phyloP scores from a whole-genome alignment of 192 early-diverging fungal species.

The Mortierella claussenii region DNA sequence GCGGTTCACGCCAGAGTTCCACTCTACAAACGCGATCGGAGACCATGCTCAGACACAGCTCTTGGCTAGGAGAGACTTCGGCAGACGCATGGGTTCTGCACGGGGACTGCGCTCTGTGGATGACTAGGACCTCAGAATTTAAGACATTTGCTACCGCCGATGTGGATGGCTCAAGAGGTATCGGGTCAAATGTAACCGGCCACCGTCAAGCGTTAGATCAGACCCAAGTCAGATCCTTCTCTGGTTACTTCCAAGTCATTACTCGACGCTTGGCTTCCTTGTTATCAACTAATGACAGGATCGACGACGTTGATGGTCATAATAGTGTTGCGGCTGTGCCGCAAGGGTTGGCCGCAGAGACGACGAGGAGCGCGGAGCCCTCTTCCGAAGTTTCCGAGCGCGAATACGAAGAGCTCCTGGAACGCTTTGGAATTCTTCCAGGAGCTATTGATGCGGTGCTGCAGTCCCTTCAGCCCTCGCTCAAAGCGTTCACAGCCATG shows the following conservation, averaged over 20 bases:
- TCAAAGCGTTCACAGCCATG: conserved; percentile 2
- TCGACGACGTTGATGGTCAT: not conserved
- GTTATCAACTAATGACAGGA: not conserved
- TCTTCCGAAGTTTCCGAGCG: not conserved
- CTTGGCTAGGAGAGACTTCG: conserved; percentile 43
- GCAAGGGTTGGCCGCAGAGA: not conserved
- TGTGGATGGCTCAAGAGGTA: no score
- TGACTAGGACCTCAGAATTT: no score
- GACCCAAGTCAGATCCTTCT: not conserved
- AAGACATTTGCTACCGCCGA: no score
- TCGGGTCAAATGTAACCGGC: not conserved
- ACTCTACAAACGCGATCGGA: not conserved
- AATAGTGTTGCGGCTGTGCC: not conserved
- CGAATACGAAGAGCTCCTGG: conserved; percentile 3
- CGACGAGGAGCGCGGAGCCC: not conserved
- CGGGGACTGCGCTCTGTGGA: conserved; percentile 40
- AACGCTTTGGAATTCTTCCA: conserved; percentile 1
- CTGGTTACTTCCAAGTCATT: not conserved
- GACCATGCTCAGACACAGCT: conserved; percentile 12
- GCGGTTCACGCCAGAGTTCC: not conserved
- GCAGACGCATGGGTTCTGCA: conserved; percentile 22
- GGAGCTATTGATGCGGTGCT: conserved; percentile 2
- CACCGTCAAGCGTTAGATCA: not conserved
- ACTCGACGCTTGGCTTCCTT: conserved; percentile 1
- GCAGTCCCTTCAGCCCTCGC: not conserved